phyloP scores from a whole-genome alignment of 208 protist species.

The Acanthamoeba triangularis region DNA sequence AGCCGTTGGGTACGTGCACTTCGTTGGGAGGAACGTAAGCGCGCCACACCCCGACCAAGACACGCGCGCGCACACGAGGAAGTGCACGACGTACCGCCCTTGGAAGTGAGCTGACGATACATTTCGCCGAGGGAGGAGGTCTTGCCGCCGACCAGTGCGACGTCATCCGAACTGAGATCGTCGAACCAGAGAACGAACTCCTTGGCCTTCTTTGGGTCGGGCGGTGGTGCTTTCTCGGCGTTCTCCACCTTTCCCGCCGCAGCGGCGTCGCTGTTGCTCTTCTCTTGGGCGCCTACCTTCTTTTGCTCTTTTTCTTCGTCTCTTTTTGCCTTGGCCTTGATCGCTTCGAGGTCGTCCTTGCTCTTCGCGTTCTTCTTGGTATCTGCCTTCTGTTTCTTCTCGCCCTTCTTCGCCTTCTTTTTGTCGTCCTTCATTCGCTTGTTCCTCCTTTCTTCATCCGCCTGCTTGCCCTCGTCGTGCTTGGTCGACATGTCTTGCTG shows the following conservation, averaged over 20 bases:
- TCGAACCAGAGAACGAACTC: constrained; percentile 78
- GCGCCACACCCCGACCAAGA: neutral
- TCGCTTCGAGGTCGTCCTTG: neutral
- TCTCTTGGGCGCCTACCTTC: no score
- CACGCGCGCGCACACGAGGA: neutral
- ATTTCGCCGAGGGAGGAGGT: constrained; percentile 79
- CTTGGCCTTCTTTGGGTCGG: neutral
- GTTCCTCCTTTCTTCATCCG: neutral
- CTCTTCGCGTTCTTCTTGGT: neutral
- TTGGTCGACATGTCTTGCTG: neutral
- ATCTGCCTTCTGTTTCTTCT: neutral
- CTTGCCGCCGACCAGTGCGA: constrained; percentile 79
- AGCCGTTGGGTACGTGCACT: constrained; percentile 77
- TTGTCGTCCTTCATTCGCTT: neutral
- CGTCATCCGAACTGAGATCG: constrained; percentile 76
- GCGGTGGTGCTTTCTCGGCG: neutral
- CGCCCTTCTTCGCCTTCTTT: neutral
- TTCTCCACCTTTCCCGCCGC: neutral
- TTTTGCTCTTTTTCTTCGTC: neutral
- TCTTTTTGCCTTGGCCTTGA: constrained; percentile 1
- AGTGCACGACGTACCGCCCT: neutral
- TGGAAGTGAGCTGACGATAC: constrained; percentile 64
- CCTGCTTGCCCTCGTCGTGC: neutral
- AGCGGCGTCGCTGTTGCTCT: neutral
- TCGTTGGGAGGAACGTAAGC: neutral